Evolutionary conservation across 805 yeast species (phyloP).

Genomic region (Komagataella mondaviorum): DNA sequence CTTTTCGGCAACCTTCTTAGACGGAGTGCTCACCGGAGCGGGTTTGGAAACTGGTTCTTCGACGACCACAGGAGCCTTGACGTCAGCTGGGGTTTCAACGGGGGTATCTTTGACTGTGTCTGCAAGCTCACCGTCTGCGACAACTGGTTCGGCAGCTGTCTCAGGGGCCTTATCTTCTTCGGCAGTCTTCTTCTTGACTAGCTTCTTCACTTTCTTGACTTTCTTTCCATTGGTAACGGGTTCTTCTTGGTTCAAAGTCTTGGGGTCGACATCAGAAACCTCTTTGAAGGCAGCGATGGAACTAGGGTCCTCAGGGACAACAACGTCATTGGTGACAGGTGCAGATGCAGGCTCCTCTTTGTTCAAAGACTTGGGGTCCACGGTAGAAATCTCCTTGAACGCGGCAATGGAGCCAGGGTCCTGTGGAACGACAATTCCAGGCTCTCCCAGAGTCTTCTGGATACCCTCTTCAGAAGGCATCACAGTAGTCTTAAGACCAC

Average conservation of each 20-base stretch:
- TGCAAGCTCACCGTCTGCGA: slow-evolving; percentile 2
- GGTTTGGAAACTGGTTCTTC: slow-evolving; percentile 5
- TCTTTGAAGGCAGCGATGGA: slow-evolving; percentile 45
- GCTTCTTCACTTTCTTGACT: slow-evolving; percentile 17
- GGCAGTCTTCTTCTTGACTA: slow-evolving; percentile 12
- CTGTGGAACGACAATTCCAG: slow-evolving; percentile 51
- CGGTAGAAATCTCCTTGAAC: slow-evolving; percentile 42
- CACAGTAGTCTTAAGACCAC: slow-evolving; percentile 31
- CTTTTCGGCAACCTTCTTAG: slow-evolving; percentile 7
- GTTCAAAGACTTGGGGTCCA: slow-evolving; percentile 47
- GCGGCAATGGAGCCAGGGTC: slow-evolving; percentile 55
- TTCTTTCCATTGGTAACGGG: slow-evolving; percentile 10
- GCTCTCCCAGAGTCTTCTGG: slow-evolving; percentile 18
- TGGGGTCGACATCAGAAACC: slow-evolving; percentile 36
- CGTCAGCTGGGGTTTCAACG: slow-evolving; percentile 3
- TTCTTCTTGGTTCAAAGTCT: slow-evolving; percentile 31
- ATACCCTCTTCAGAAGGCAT: slow-evolving; percentile 29
- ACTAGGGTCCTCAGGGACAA: slow-evolving; percentile 39
- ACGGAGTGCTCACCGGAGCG: slow-evolving; percentile 5
- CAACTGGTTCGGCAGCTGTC: slow-evolving; percentile 3
- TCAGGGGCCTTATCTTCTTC: slow-evolving; percentile 5
- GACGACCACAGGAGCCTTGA: slow-evolving; percentile 2
- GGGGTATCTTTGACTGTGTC: slow-evolving; percentile 3
- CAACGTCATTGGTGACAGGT: slow-evolving; percentile 26
- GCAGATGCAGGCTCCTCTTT: slow-evolving; percentile 13